Evolutionary conservation across 306 rosid species (phyloP), one percentile per base, ranked within the genome.

Genomic region (Morella rubra): DNA sequence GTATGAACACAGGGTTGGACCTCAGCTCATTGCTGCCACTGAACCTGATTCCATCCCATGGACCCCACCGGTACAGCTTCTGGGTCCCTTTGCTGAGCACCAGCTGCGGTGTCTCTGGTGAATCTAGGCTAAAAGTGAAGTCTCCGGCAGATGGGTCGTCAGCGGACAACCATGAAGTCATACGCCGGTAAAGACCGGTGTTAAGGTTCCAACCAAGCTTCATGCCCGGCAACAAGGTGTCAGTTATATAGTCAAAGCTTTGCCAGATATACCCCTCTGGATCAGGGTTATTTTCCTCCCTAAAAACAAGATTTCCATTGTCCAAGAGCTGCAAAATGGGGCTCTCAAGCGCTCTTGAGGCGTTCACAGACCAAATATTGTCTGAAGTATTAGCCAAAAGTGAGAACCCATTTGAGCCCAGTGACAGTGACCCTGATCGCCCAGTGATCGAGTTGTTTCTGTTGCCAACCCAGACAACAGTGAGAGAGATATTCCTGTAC

Each of bases 121-220:
- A 10, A 24, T 81, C 84, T 44, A 70, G 40, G 6, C 73, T 44
- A 22, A 75, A 81, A 60, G 69, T 76, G 58, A 14, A 81, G 2
- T 70, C 67, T 8, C 80, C 81, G 3, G 10, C 10, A 9, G 81
- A 70, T n/a, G 80, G 84, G 42, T 81, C 73, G 51, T 52, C 13
- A 0, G 42, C 10, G 22, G 51, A 8, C 6, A 8, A 59, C 81
- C 81, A 81, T 11, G 80, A 76, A 11, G 77, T 81, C 80, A 76
- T 44, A 14, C 71, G 51, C 69, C 59, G 45, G 58, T 6, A 8
- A 2, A 41, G 20, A 44, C 73, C 77, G 0, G 67, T 71, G n/a
- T 11, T 53, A 19, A 76, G 53, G 19, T 81, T 76, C 84, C 80
- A 81, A 5, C 84, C 84, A 1, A 81, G 81, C 81, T 81, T 81